phyloP scores from a whole-genome alignment of 106 monocot genomes.

The Amphibolis antarctica region DNA sequence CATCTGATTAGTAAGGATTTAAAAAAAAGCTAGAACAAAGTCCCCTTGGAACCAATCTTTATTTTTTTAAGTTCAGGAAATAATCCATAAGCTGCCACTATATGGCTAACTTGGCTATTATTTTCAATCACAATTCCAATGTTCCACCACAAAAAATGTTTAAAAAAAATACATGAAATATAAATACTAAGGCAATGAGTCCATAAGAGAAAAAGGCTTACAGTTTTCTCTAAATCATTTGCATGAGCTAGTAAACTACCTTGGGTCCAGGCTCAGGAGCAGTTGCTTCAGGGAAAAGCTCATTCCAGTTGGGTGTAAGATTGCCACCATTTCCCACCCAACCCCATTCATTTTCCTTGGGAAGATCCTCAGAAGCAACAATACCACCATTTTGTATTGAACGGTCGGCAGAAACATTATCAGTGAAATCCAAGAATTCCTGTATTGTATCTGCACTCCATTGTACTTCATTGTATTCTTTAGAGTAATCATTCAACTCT shows the following conservation, averaged over 20 bases:
- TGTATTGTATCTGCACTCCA: constrained; percentile 17
- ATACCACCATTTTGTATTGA: constrained; percentile 1
- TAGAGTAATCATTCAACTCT: background rate
- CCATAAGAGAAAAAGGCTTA: too few relatives aligned
- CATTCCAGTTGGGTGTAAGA: constrained; percentile 11
- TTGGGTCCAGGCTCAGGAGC: background rate
- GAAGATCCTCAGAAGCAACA: constrained; percentile 11
- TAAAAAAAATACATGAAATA: too few relatives aligned
- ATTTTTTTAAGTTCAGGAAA: too few relatives aligned
- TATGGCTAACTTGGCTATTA: too few relatives aligned
- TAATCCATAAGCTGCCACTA: too few relatives aligned
- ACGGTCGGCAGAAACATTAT: constrained; percentile 3
- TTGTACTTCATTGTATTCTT: background rate
- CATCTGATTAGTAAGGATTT: too few relatives aligned
- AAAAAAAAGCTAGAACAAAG: too few relatives aligned
- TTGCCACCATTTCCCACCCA: constrained; percentile 11
- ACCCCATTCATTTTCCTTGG: constrained; percentile 22
- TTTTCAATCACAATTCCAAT: too few relatives aligned
- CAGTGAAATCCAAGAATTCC: constrained; percentile 15
- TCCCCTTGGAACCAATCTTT: too few relatives aligned
- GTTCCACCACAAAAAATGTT: too few relatives aligned
- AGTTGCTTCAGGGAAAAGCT: constrained; percentile 12
- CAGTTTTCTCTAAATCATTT: too few relatives aligned
- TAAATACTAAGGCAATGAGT: too few relatives aligned
- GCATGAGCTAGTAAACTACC: constrained; percentile 1